Conservation (phyloP, 1,284 basidiomycete genomes). For the Sutorius eximius region DNA sequence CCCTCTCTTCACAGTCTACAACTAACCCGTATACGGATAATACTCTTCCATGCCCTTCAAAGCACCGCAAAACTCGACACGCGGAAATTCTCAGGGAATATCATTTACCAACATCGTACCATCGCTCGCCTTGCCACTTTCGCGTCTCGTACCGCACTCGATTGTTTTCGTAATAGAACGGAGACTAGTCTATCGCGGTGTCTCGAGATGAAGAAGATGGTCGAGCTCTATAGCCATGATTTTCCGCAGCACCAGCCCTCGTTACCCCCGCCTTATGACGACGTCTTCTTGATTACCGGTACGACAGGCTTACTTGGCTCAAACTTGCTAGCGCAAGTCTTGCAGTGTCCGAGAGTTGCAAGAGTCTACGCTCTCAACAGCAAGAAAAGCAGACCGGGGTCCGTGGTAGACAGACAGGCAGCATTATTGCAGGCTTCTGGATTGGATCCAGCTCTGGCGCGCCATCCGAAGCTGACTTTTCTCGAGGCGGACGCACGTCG, state of each 20-base stretch:
- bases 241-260: constrained; percentile 15
- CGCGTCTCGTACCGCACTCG: constrained; percentile 7
- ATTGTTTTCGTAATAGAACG: constrained; percentile 12
- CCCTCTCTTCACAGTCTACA: constrained; percentile 35
- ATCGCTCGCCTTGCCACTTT: constrained; percentile 31
- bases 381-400: constrained; percentile 9
- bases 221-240: constrained; percentile 1
- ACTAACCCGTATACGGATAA: constrained; percentile 44
- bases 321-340: constrained; percentile 16
- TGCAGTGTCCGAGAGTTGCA: constrained; percentile 9
- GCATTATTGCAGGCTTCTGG: constrained; percentile 29
- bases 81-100: constrained; percentile 21
- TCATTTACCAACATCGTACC: constrained; percentile 39
- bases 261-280: neutral
- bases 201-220: constrained; percentile 18
- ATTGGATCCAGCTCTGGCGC: constrained; percentile 12
- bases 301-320: constrained; percentile 31
- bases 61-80: constrained; percentile 17
- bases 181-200: constrained; percentile 13
- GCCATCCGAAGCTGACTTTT: constrained; percentile 14
- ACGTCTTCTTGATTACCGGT: constrained; percentile 30
- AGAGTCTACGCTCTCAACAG: constrained; percentile 24
- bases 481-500: constrained; percentile 17
- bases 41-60: constrained; percentile 36
- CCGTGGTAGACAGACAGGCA: constrained; percentile 22